Evolutionary conservation across 306 rosid species (phyloP), one percentile per base, ranked within the genome.

Genomic region (Lablab purpureus): DNA sequence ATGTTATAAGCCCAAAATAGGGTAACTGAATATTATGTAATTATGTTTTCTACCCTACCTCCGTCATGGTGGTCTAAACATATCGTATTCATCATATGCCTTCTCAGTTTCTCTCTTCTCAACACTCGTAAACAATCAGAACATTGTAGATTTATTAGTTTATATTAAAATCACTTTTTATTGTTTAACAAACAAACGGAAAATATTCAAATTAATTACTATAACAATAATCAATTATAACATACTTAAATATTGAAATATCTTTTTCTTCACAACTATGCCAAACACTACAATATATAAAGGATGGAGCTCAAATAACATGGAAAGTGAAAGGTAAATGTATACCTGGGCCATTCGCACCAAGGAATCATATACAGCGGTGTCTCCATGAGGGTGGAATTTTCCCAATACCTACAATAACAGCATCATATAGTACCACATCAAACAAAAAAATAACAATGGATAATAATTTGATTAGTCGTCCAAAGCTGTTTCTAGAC

Each of bases 341-440:
- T 65, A 77, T 88, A 95, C 99, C 99, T 95, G 99, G 52, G 96
- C 98, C 99, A 95, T 93, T 83, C 99, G 91, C 76, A 95, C 99
- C 78, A 95, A 88, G 67, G 99, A 86, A 82, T 95, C 99, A 77
- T 95, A 95, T 49, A 95, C 99, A 28, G 99, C 99, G 50, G 45
- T 69, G 82, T 95, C 99, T 67, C 99, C 99, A 80, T 95, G 99
- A 27, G 99, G 99, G 67, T 95, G 98, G 82, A 91, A 95, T 52
- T 95, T 95, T 56, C 99, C 99, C 75, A 95, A 82, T 78, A 95
- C 99, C 98, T 94, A 85, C 63, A 73, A 69, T 17, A 76, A 55
- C 51, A 85, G 49, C 60, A 73, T 55, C 49, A 73, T 40, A 76
- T 23, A 67, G 69, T 23, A 67, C 30, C 78, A 65, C 43, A 71